Conservation (phyloP, 1,284 basidiomycete species). For the Ganoderma multipileum region DNA sequence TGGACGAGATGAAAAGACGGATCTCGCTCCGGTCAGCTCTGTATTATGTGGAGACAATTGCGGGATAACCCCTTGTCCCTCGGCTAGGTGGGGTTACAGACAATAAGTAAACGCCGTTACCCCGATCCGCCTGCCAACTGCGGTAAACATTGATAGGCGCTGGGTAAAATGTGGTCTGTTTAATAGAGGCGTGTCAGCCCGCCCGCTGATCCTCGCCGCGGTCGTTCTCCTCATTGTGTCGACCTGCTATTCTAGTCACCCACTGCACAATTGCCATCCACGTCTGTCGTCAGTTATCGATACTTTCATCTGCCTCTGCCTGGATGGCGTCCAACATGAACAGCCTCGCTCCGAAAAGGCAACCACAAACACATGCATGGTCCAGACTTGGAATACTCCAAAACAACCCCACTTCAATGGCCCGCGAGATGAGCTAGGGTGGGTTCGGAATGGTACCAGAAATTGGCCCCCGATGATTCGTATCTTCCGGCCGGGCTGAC, state of each 20-base stretch:
- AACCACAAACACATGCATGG: conserved; percentile 2
- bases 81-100: conserved; percentile 7
- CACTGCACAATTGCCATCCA: background rate
- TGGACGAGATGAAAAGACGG: conserved; percentile 19
- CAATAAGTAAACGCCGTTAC: background rate
- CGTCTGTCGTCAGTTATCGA: background rate
- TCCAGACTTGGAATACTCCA: background rate
- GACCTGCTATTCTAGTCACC: background rate
- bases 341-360: conserved; percentile 1
- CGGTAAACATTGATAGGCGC: conserved; percentile 7
- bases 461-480: background rate
- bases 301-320: background rate
- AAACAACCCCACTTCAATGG: background rate
- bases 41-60: background rate
- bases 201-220: background rate
- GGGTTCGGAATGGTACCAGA: background rate
- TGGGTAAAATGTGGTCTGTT: background rate
- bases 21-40: conserved; percentile 7
- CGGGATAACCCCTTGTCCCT: background rate
- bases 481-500: background rate
- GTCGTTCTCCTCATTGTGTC: background rate
- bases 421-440: background rate
- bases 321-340: background rate
- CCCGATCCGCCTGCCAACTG: background rate
- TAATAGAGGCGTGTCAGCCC: background rate